phyloP scores from a whole-genome alignment of 2,329 filamentous ascomycete genomes.

The Herpotrichia juniperi region DNA sequence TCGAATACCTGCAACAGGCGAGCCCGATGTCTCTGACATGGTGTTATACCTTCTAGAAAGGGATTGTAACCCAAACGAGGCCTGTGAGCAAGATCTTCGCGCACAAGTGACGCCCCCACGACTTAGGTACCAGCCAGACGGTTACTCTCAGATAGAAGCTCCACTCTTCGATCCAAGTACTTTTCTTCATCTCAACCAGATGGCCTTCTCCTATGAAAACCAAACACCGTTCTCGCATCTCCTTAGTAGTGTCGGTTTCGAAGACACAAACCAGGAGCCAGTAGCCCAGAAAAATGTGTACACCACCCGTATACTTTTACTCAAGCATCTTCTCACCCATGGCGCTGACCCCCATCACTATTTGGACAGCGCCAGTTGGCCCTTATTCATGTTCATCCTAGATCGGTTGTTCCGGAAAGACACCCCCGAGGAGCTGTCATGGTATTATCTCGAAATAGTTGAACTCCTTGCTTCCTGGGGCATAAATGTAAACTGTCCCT shows the following conservation, averaged over 20 bases:
- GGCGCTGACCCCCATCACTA: not conserved
- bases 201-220: not conserved
- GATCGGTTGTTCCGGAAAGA: not conserved
- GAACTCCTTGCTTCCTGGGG: not conserved
- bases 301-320: not conserved
- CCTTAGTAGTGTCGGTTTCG: not conserved
- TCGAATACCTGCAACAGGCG: slow-evolving; percentile 4
- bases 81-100: no score
- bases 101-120: no score
- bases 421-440: not conserved
- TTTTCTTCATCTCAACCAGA: no score
- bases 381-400: not conserved
- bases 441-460: not conserved
- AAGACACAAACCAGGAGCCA: not conserved
- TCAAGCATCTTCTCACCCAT: not conserved
- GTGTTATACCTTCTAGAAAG: not conserved
- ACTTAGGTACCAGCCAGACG: no score
- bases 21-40: not conserved
- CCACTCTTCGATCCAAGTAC: no score
- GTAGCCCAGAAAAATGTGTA: not conserved
- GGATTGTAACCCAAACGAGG: slow-evolving; percentile 4
- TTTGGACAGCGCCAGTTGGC: not conserved
- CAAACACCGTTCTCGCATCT: slow-evolving; percentile 4
- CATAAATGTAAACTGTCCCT: not conserved
- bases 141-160: no score